Conservation (phyloP, 805 yeast species). For the Helenozyma baotianmanensis region DNA sequence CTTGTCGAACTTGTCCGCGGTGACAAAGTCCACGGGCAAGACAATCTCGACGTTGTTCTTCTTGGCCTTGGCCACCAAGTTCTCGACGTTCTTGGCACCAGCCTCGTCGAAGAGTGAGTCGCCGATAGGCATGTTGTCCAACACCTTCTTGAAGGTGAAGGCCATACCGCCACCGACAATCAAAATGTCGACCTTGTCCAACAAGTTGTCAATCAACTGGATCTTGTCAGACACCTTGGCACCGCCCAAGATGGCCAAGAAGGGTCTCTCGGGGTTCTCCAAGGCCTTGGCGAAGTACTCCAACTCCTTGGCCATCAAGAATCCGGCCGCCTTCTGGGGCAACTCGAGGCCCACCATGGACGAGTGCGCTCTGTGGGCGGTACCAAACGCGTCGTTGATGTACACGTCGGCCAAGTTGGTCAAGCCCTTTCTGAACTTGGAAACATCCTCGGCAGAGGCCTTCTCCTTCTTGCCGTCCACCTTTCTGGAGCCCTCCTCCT, state of each 20-base stretch:
- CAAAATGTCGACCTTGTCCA: constrained; percentile 91
- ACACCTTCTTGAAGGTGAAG: constrained; percentile 94
- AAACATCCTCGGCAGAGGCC: constrained; percentile 83
- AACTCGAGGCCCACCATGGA: constrained; percentile 97
- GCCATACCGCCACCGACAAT: constrained; percentile 99
- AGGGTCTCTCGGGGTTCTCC: constrained; percentile 97
- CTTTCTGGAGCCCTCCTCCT: constrained; percentile 93
- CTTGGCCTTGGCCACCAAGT: constrained; percentile 93
- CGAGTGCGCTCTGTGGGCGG: constrained; percentile 99
- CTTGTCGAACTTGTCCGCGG: constrained; percentile 90
- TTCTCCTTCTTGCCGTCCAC: constrained; percentile 84
- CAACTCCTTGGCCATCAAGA: constrained; percentile 96
- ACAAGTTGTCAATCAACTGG: constrained; percentile 93
- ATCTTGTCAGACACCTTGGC: constrained; percentile 99
- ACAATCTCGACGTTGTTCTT: constrained; percentile 89
- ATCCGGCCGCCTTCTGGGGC: constrained; percentile 97
- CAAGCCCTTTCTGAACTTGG: constrained; percentile 82
- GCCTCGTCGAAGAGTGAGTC: constrained; percentile 87
- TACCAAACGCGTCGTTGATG: constrained; percentile 90
- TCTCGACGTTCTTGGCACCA: constrained; percentile 93
- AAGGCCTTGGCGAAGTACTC: constrained; percentile 96
- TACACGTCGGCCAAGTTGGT: constrained; percentile 94
- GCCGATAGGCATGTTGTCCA: constrained; percentile 84
- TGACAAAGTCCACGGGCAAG: constrained; percentile 92
- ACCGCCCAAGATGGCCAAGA: constrained; percentile 98